Evolutionary conservation across 1,139 yeast genomes (phyloP).

Genomic region (Kodamaea alishanica): DNA sequence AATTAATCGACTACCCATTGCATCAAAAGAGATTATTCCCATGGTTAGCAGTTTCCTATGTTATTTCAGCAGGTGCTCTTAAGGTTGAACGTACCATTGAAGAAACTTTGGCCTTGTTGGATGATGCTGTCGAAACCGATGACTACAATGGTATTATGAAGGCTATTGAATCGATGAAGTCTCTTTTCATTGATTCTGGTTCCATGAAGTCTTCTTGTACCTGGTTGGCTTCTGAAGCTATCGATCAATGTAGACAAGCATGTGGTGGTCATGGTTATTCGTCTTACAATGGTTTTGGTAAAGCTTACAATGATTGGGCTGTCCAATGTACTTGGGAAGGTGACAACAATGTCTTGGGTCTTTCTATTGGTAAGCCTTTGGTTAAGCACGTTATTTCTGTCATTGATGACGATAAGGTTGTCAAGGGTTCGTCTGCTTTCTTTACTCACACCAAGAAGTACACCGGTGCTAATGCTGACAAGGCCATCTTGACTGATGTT

Average conservation of each 20-base stretch:
- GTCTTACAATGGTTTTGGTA: constrained; percentile 46
- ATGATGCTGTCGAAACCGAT: constrained; percentile 33
- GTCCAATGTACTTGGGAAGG: constrained; percentile 56
- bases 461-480: constrained; percentile 17
- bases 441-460: constrained; percentile 34
- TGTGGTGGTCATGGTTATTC: constrained; percentile 55
- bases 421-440: constrained; percentile 38
- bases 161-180: constrained; percentile 40
- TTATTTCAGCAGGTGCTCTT: constrained; percentile 39
- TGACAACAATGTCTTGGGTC: constrained; percentile 47
- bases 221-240: constrained; percentile 46
- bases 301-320: constrained; percentile 47
- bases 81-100: constrained; percentile 33
- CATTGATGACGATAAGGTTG: constrained; percentile 31
- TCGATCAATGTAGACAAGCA: constrained; percentile 48
- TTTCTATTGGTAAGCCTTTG: constrained; percentile 46
- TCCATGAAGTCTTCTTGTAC: constrained; percentile 47
- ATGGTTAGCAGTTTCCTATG: constrained; percentile 43
- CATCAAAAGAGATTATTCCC: constrained; percentile 47
- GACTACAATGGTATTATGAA: constrained; percentile 35
- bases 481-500: constrained; percentile 25
- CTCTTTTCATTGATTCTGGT: constrained; percentile 46
- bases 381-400: constrained; percentile 34
- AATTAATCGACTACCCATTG: constrained; percentile 45
- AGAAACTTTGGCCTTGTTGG: constrained; percentile 28